Evolutionary conservation across 257 asterid genomes (phyloP).

Genomic region (Leonotis leonurus): DNA sequence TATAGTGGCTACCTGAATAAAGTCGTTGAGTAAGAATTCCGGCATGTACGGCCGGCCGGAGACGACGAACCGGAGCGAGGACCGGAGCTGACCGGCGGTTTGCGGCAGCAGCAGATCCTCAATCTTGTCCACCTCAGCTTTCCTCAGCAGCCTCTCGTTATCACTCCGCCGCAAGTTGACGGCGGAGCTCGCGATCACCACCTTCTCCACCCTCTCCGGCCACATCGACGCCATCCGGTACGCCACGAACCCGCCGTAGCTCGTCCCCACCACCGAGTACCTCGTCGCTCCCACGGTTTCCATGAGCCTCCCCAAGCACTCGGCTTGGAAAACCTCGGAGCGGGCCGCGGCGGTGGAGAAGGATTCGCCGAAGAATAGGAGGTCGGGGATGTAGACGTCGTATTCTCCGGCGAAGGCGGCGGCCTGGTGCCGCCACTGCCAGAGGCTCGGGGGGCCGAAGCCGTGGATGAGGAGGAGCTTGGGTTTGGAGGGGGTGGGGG

Average conservation of each 20-base stretch:
- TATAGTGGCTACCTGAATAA: constrained; percentile 13
- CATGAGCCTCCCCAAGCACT: constrained; percentile 37
- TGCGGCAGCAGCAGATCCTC: constrained; percentile 59
- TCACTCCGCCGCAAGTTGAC: constrained; percentile 49
- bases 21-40: constrained; percentile 53
- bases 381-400: constrained; percentile 63
- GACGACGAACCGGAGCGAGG: constrained; percentile 26
- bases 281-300: constrained; percentile 39
- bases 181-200: constrained; percentile 80
- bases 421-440: constrained; percentile 72
- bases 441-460: constrained; percentile 59
- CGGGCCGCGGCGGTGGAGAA: constrained; percentile 37
- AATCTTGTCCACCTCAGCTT: constrained; percentile 34
- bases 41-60: constrained; percentile 33
- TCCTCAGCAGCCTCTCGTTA: constrained; percentile 33
- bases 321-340: constrained; percentile 73
- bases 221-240: constrained; percentile 56
- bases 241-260: constrained; percentile 88
- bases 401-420: constrained; percentile 37
- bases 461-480: constrained; percentile 61
- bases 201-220: constrained; percentile 76
- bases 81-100: constrained; percentile 32
- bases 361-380: constrained; percentile 65
- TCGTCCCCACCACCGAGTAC: constrained; percentile 63
- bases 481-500: constrained; percentile 36